Evolutionary conservation across 2,329 filamentous ascomycete species (phyloP).

Genomic region (Fusarium sp.): DNA sequence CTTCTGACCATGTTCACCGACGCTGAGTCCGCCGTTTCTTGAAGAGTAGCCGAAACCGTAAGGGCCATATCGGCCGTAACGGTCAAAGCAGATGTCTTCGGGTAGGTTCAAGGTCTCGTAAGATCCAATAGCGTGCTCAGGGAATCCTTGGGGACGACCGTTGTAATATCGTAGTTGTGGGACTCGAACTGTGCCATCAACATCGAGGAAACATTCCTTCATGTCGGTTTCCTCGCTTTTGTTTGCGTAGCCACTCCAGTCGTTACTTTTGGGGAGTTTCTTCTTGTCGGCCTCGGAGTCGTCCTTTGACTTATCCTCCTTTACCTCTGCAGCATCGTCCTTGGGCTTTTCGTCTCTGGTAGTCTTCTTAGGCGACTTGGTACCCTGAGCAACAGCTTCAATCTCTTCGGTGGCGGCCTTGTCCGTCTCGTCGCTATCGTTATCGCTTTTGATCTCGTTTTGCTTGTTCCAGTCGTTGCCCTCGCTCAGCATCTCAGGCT

Average conservation of each 20-base stretch:
- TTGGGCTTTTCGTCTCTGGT: conserved; percentile 19
- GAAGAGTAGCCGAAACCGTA: conserved; percentile 91
- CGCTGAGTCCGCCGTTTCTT: conserved; percentile 82
- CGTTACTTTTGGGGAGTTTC: conserved; percentile 48
- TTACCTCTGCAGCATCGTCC: conserved; percentile 6
- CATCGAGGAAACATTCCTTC: conserved; percentile 83
- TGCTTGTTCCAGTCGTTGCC: conserved; percentile 35
- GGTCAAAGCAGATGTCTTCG: conserved; percentile 92
- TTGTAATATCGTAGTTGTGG: conserved; percentile 80
- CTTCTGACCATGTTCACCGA: conserved; percentile 85
- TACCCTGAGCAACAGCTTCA: conserved; percentile 21
- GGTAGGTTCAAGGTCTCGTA: conserved; percentile 83
- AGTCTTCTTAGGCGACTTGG: conserved; percentile 15
- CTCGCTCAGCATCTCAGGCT: conserved; percentile 54
- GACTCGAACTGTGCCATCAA: conserved; percentile 71
- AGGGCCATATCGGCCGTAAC: conserved; percentile 87
- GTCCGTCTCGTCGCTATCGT: conserved; percentile 36
- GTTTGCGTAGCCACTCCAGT: conserved; percentile 53
- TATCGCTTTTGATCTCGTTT: conserved; percentile 31
- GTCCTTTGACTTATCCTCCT: conserved; percentile 20
- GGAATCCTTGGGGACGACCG: conserved; percentile 86
- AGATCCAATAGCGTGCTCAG: conserved; percentile 86
- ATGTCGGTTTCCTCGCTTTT: conserved; percentile 63
- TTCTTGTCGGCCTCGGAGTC: conserved; percentile 32
- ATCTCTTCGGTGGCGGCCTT: conserved; percentile 36